Evolutionary conservation across 2,329 filamentous ascomycete genomes (phyloP), one percentile per base, ranked within the genome.

Genomic region (Aspergillus fischeri): DNA sequence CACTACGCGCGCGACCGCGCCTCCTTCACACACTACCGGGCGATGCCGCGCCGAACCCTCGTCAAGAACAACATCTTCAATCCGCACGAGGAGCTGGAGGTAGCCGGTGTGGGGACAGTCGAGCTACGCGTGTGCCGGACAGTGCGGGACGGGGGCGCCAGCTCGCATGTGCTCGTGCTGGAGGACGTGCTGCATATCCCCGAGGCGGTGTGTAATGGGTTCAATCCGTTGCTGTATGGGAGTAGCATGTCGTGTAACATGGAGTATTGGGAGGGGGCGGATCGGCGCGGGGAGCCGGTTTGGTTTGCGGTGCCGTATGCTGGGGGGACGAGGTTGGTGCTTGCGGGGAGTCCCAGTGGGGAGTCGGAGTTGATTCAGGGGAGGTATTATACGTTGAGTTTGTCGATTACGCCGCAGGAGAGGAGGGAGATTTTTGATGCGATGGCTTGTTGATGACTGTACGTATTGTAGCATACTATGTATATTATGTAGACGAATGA

Each of bases 141-240:
- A 5, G 60, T 57, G 3, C 57, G 58, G 8, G 63, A 65, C 35
- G 57, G 61, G 24, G 59, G 63, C 41, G 57, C 61, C 25, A 59
- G 63, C 3, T 56, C 61, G 32, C 63, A 69, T 50, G 65, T 57
- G 0, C 61, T 74, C 20, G 53, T 60, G 17, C 59, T 74, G 11
- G 63, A 74, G 21, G 65, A 70, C 54, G 72, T 74, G 44, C 60
- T 73, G 47, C 70, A 74, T 59, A 68, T 71, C 53, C 72, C 72
- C 1, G 65, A 65, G 38, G 71, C 71, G 50, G 50, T 72, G 17
- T 74, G 71, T 50, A 74, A 74, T 59, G 66, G 65, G 29, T 67
- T 69, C 53, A 68, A 63, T n/a, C 63, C 63, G 38, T 27, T 65
- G 45, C 56, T 67, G 32, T 56, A 58, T 25, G 66, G 67, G 29